A percentile compares a stretch with the other conserved stretches of the same genome.
phyloP scores from a whole-genome alignment of 352 stramenopile genomes.

The Globisporangium carolinianum region DNA sequence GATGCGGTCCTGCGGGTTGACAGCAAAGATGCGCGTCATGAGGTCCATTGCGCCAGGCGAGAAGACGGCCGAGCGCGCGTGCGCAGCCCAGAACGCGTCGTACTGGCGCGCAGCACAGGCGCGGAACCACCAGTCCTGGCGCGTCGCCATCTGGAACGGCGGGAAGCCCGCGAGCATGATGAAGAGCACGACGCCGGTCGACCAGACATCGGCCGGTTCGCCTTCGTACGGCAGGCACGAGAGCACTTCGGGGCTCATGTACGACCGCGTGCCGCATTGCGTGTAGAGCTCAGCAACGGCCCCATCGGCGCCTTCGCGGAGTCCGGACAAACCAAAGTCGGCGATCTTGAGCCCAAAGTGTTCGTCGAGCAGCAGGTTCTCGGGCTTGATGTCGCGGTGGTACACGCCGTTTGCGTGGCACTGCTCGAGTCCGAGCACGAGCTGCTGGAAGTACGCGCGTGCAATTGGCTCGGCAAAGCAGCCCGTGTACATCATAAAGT shows the following conservation, averaged over 20 bases:
- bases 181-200: conserved; percentile 89
- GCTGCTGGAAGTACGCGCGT: conserved; percentile 85
- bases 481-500: conserved; percentile 93
- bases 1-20: conserved; percentile 66
- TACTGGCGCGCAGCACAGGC: conserved; percentile 65
- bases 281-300: conserved; percentile 69
- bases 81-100: conserved; percentile 74
- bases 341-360: conserved; percentile 88
- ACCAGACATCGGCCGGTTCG: conserved; percentile 88
- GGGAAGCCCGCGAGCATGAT: conserved; percentile 91
- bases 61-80: conserved; percentile 64
- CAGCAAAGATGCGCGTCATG: conserved; percentile 63
- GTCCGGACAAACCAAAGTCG: conserved; percentile 94
- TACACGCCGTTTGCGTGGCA: conserved; percentile 84
- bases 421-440: conserved; percentile 68
- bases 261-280: conserved; percentile 87
- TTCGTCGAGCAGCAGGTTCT: conserved; percentile 89
- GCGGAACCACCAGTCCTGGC: conserved; percentile 89
- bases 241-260: conserved; percentile 92
- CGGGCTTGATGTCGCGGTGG: conserved; percentile 92
- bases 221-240: conserved; percentile 80
- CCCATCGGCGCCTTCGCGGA: conserved; percentile 55
- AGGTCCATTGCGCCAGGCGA: conserved; percentile 65
- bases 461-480: conserved; percentile 83
- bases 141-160: conserved; percentile 86